A percentile compares a stretch with the other conserved stretches of the same genome.
Evolutionary conservation across 192 early-diverging fungal genomes (phyloP).

Genomic region (Linnemannia hyalina): DNA sequence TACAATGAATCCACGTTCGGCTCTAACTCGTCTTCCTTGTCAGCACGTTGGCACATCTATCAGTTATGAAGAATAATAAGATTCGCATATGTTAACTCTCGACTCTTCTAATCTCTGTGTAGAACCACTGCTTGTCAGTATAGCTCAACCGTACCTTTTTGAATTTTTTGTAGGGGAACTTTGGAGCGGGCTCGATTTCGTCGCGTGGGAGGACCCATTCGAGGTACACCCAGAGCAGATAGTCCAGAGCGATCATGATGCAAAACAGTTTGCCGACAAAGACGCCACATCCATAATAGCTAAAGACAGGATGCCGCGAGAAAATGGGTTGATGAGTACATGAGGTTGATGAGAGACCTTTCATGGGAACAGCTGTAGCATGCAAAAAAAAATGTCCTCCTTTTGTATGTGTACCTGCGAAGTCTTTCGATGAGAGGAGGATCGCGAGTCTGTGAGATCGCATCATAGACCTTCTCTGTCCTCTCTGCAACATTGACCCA

Average conservation of each 20-base stretch:
- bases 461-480: slow-evolving; percentile 90
- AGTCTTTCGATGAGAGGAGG: slow-evolving; percentile 85
- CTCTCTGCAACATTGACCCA: slow-evolving; percentile 96
- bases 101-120: too few relatives aligned
- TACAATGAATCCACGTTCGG: slow-evolving; percentile 27
- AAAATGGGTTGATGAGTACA: not conserved
- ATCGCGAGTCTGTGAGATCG: slow-evolving; percentile 74
- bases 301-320: not conserved
- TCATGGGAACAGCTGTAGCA: too few relatives aligned
- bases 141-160: slow-evolving; percentile 47
- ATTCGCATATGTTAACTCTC: too few relatives aligned
- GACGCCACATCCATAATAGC: slow-evolving; percentile 89
- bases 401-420: slow-evolving; percentile 44
- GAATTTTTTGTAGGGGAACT: slow-evolving; percentile 75
- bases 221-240: slow-evolving; percentile 83
- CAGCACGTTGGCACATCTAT: slow-evolving; percentile 56
- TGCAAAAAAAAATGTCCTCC: not conserved
- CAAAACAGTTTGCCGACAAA: slow-evolving; percentile 93
- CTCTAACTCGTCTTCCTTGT: slow-evolving; percentile 51
- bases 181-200: slow-evolving; percentile 78
- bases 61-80: not conserved
- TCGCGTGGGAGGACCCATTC: slow-evolving; percentile 84
- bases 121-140: not conserved
- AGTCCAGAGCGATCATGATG: slow-evolving; percentile 90
- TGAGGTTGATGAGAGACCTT: not conserved